phyloP scores from a whole-genome alignment of 306 rosid genomes.

The Betula pendula region DNA sequence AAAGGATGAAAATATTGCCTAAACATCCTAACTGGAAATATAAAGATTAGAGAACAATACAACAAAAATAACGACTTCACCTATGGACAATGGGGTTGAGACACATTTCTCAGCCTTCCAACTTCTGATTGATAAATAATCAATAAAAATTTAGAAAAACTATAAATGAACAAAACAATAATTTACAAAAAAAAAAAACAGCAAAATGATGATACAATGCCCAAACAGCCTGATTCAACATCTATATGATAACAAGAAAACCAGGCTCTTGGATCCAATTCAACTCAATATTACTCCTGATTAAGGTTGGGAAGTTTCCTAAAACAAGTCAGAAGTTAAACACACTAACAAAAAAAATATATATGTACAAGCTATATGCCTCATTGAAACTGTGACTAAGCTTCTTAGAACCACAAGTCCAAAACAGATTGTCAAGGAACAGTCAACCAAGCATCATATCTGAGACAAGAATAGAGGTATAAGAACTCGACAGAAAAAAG shows the following conservation, averaged over 20 bases:
- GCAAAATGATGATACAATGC: background rate
- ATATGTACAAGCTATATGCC: background rate
- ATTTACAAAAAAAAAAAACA: background rate
- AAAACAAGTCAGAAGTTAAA: background rate
- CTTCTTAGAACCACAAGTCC: background rate
- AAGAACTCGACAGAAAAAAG: background rate
- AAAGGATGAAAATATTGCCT: background rate
- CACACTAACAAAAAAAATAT: background rate
- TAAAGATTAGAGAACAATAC: background rate
- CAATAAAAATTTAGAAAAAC: no score
- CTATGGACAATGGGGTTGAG: background rate
- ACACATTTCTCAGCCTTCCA: background rate
- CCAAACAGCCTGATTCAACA: background rate
- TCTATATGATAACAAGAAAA: background rate
- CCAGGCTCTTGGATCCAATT: background rate
- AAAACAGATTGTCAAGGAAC: background rate
- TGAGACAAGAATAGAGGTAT: conserved; percentile 11
- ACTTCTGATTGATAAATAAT: background rate
- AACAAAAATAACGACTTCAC: background rate
- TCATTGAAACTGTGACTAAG: background rate
- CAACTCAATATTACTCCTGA: background rate
- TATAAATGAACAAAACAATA: no score
- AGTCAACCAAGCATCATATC: background rate
- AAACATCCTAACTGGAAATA: background rate
- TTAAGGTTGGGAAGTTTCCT: background rate